Evolutionary conservation across 2,329 filamentous ascomycete genomes (phyloP).

Genomic region (Mollisia scopiformis): DNA sequence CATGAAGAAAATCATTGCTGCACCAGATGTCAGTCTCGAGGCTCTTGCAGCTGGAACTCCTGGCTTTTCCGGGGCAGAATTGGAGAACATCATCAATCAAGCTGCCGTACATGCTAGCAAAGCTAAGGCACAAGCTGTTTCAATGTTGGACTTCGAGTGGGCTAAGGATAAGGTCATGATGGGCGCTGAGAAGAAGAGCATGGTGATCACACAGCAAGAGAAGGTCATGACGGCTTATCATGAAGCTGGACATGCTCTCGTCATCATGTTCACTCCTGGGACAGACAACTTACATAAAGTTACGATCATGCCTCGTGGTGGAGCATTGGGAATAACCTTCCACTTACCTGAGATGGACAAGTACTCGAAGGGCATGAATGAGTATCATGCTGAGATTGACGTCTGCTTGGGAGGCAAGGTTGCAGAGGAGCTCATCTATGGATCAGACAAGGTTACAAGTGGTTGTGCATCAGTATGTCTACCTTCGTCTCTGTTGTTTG

Average conservation of each 20-base stretch:
- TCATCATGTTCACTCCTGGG: slow-evolving; percentile 78
- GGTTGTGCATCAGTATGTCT: slow-evolving; percentile 76
- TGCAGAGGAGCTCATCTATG: slow-evolving; percentile 89
- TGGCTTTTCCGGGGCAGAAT: slow-evolving; percentile 91
- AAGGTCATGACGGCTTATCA: slow-evolving; percentile 96
- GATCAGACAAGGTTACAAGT: slow-evolving; percentile 86
- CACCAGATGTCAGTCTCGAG: slow-evolving; percentile 79
- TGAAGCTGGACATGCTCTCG: slow-evolving; percentile 92
- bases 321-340: slow-evolving; percentile 83
- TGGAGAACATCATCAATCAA: slow-evolving; percentile 97
- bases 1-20: slow-evolving; percentile 85
- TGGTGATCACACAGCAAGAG: slow-evolving; percentile 90
- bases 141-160: slow-evolving; percentile 87
- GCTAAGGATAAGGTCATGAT: slow-evolving; percentile 98
- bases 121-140: slow-evolving; percentile 74
- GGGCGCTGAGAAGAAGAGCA: slow-evolving; percentile 89
- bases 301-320: slow-evolving; percentile 91
- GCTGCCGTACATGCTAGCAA: slow-evolving; percentile 94
- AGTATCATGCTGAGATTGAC: slow-evolving; percentile 81
- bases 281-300: slow-evolving; percentile 90
- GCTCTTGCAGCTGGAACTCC: slow-evolving; percentile 85
- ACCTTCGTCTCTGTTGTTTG: not conserved
- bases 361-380: slow-evolving; percentile 82
- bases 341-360: slow-evolving; percentile 91
- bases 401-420: slow-evolving; percentile 85